Evolutionary conservation across 2,329 filamentous ascomycete species (phyloP).

Genomic region (Fusarium anguioides): DNA sequence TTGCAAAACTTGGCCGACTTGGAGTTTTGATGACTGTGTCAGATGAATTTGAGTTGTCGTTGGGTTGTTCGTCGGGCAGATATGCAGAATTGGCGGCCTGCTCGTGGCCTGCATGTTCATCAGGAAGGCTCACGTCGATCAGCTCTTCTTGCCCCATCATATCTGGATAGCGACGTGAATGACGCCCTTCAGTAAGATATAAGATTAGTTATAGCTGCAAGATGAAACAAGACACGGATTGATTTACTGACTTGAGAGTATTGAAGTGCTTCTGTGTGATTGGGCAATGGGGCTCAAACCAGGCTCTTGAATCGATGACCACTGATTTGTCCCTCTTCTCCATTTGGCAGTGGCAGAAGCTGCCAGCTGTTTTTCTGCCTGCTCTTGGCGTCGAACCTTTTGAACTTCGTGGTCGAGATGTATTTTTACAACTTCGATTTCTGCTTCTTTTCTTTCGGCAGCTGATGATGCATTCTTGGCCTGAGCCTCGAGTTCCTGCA

Average conservation of each 20-base stretch:
- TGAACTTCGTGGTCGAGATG: slow-evolving; percentile 49
- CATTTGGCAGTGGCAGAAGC: slow-evolving; percentile 54
- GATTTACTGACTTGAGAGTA: slow-evolving; percentile 39
- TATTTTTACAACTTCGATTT: slow-evolving; percentile 54
- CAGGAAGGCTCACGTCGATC: slow-evolving; percentile 20
- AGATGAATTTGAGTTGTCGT: slow-evolving; percentile 45
- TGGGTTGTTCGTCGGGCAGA: not conserved
- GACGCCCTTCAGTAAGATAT: slow-evolving; percentile 17
- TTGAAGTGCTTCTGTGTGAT: slow-evolving; percentile 49
- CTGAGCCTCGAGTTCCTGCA: slow-evolving; percentile 48
- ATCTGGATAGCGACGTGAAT: not conserved
- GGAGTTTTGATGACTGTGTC: slow-evolving; percentile 55
- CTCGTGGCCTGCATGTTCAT: not conserved
- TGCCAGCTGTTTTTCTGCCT: slow-evolving; percentile 51
- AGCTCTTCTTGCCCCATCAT: slow-evolving; percentile 7
- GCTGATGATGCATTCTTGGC: slow-evolving; percentile 51
- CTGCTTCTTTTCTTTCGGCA: slow-evolving; percentile 58
- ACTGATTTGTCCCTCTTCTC: slow-evolving; percentile 59
- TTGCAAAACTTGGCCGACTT: slow-evolving; percentile 40
- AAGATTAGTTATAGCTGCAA: not conserved
- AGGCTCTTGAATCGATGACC: slow-evolving; percentile 64
- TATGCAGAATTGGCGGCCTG: not conserved
- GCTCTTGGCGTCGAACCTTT: slow-evolving; percentile 57
- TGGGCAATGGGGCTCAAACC: slow-evolving; percentile 61
- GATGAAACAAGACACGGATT: slow-evolving; percentile 9